phyloP scores from a whole-genome alignment of 1,139 yeast genomes.

The Neolecta irregularis region DNA sequence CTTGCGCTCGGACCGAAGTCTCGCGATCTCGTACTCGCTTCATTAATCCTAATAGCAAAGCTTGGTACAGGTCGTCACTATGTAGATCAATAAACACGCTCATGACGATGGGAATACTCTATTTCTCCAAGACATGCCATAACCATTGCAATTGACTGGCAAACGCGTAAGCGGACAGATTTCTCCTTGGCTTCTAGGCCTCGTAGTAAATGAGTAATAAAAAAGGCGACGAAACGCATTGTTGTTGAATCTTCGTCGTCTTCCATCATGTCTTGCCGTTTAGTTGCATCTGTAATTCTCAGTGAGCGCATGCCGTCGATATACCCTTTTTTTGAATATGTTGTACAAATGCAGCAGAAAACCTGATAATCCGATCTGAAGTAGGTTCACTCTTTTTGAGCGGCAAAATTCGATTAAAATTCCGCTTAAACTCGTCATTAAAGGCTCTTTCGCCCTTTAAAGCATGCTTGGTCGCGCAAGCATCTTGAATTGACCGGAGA shows the following conservation, averaged over 20 bases:
- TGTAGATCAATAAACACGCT: neutral
- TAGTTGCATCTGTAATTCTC: neutral
- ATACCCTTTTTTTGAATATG: conserved; percentile 12
- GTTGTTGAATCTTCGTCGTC: conserved; percentile 5
- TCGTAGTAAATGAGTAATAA: conserved; percentile 50
- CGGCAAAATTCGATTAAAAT: conserved; percentile 34
- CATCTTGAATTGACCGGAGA: neutral
- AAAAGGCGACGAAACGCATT: conserved; percentile 38
- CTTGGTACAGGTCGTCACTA: conserved; percentile 45
- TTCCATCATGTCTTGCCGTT: conserved; percentile 5
- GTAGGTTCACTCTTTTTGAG: conserved; percentile 54
- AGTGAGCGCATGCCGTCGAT: too few relatives aligned
- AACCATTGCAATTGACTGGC: conserved; percentile 60
- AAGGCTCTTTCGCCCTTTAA: neutral
- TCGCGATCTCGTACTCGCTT: conserved; percentile 68
- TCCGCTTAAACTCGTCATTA: neutral
- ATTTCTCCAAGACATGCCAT: conserved; percentile 63
- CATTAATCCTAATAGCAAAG: conserved; percentile 44
- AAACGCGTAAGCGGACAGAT: conserved; percentile 64
- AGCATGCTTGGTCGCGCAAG: neutral
- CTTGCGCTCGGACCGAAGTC: conserved; percentile 61
- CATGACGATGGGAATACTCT: conserved; percentile 24
- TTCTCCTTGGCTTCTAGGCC: conserved; percentile 68
- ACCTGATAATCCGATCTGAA: conserved; percentile 66
- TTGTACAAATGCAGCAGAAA: conserved; percentile 24